Evolutionary conservation across 2,329 filamentous ascomycete species (phyloP), one percentile per base, ranked within the genome.

Genomic region (Dactylellina leptospora): DNA sequence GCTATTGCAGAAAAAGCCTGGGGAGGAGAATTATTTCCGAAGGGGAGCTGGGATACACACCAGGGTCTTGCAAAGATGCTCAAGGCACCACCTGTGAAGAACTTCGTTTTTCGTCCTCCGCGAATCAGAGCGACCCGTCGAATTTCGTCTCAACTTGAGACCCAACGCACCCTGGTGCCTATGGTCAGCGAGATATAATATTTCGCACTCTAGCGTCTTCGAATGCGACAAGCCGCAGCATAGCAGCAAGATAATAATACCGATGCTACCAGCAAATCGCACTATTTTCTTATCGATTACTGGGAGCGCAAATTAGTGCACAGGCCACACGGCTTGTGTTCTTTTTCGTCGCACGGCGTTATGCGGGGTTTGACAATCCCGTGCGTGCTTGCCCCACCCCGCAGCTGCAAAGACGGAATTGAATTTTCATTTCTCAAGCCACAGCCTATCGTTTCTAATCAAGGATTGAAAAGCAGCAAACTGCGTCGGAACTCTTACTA

Each of bases 1-100:
- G 47, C 59, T 28, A 71, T 74, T 28, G 54, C 62, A 25, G 69
- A 76, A 61, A 54, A 60, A 47, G 61, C 70, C 6, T 76, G 75
- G 75, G 73, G 73, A 8, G 44, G 54, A 28, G 22, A 54, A 16
- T 23, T 71, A 23, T 71, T 71, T 63, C 58, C 66, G n/a, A 54
- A 62, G 18, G 66, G 58, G 9, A 71, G 66, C 42, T 71, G 66
- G 66, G 42, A 63, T 38, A 71, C 66, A 10, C 44, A 63, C 9
- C 47, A 45, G 56, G 58, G 58, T n/a, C 59, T 56, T 33, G 33
- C 47, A 20, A 47, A 25, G 45, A 71, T 71, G 66, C 40, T 71
- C 4, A 71, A 16, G 22, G 58, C 58, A 27, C 30, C 13, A 13
- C 66, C 66, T 28, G 44, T 59, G 33, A 62, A 53, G 48, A 36